Conservation (phyloP, 2,329 filamentous ascomycete species). For the Claviceps citrina region DNA sequence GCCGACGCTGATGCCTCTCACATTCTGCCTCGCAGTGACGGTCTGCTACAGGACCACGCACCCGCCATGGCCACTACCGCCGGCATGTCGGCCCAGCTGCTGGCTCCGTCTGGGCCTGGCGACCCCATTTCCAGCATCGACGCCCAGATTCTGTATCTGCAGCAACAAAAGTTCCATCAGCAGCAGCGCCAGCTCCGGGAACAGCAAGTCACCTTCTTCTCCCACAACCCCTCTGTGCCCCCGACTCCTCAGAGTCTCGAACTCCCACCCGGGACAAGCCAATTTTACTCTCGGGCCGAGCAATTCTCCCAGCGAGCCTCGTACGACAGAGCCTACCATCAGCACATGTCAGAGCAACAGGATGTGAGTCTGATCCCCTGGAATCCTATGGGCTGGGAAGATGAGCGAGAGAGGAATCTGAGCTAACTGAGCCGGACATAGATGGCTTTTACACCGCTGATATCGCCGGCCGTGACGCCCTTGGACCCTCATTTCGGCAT, state of each 20-base stretch:
- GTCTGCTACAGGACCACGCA: constrained; percentile 30
- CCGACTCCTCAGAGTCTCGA: constrained; percentile 72
- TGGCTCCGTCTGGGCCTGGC: constrained; percentile 23
- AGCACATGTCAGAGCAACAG: constrained; percentile 53
- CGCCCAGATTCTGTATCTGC: constrained; percentile 49
- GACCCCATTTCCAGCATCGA: constrained; percentile 45
- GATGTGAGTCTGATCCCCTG: constrained; percentile 31
- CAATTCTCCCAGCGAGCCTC: constrained; percentile 39
- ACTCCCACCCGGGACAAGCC: constrained; percentile 44
- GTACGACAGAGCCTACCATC: constrained; percentile 48
- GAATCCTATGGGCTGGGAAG: not conserved
- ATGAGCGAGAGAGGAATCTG: not conserved
- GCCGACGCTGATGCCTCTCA: constrained; percentile 16
- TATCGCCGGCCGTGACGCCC: constrained; percentile 72
- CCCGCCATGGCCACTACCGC: constrained; percentile 31
- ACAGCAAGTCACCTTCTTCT: constrained; percentile 39
- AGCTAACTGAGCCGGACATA: constrained; percentile 15
- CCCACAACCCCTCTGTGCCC: constrained; percentile 48
- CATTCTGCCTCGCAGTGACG: constrained; percentile 17
- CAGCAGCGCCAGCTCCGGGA: constrained; percentile 44
- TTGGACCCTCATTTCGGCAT: constrained; percentile 55
- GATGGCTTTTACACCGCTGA: constrained; percentile 67
- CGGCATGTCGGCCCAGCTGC: constrained; percentile 30
- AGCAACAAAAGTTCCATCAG: constrained; percentile 47
- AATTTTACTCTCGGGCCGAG: constrained; percentile 45